A percentile compares a stretch with the other conserved stretches of the same genome.
Conservation (phyloP, 1,284 basidiomycete genomes). For the Cutaneotrichosporon mucoides region DNA sequence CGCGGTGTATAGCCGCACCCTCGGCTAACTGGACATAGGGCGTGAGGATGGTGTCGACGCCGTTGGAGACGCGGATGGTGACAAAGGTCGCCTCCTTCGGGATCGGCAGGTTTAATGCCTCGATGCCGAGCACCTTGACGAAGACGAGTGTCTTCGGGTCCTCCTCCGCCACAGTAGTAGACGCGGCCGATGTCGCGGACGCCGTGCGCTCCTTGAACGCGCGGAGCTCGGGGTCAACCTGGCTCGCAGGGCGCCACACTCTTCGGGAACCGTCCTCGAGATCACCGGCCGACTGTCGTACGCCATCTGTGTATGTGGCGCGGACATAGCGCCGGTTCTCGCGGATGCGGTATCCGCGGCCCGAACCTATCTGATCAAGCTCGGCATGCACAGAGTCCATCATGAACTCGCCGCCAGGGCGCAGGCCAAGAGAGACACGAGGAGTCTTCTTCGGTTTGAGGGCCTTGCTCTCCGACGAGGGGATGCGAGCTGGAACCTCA, state of each 20-base stretch:
- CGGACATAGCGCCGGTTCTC: slow-evolving; percentile 66
- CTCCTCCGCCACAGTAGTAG: slow-evolving; percentile 63
- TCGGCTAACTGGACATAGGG: slow-evolving; percentile 65
- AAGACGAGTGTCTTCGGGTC: slow-evolving; percentile 89
- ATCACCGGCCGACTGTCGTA: slow-evolving; percentile 65
- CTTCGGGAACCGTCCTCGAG: slow-evolving; percentile 61
- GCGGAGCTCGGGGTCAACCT: slow-evolving; percentile 59
- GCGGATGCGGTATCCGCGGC: slow-evolving; percentile 58
- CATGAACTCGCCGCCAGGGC: slow-evolving; percentile 36
- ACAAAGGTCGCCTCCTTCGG: slow-evolving; percentile 69
- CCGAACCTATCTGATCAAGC: slow-evolving; percentile 35
- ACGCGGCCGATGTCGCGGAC: slow-evolving; percentile 57
- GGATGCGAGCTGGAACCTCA: background rate
- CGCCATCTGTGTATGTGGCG: slow-evolving; percentile 66
- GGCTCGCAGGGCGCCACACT: slow-evolving; percentile 79
- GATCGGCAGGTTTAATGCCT: slow-evolving; percentile 66
- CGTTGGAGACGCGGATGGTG: slow-evolving; percentile 91
- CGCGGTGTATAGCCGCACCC: slow-evolving; percentile 75
- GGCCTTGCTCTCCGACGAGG: slow-evolving; percentile 17
- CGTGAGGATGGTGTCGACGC: slow-evolving; percentile 92
- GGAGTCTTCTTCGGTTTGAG: slow-evolving; percentile 24
- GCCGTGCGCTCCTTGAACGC: slow-evolving; percentile 58
- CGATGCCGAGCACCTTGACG: slow-evolving; percentile 82
- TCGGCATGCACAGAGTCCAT: slow-evolving; percentile 44
- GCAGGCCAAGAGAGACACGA: slow-evolving; percentile 40